phyloP scores from a whole-genome alignment of 1,284 basidiomycete genomes.

The Pseudozyma tsukubaensis region DNA sequence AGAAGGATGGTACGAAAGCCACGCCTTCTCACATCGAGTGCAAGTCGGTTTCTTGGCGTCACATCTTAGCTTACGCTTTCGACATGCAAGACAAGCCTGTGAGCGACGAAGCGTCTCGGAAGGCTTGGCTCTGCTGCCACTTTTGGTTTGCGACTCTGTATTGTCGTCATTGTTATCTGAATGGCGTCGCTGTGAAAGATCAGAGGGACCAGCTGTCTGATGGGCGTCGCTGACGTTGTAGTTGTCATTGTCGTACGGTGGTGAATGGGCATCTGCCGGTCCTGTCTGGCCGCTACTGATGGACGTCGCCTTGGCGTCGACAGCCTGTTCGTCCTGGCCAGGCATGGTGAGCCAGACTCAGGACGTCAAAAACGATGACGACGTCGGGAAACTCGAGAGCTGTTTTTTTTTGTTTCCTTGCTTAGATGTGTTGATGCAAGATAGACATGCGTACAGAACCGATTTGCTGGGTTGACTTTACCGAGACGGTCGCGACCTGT shows the following conservation, averaged over 20 bases:
- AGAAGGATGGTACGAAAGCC: constrained; percentile 25
- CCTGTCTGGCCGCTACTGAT: constrained; percentile 3
- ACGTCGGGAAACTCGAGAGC: too few species aligned
- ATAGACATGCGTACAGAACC: too few species aligned
- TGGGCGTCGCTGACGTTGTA: background rate
- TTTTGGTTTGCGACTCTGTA: background rate
- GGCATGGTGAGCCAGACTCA: constrained; percentile 4
- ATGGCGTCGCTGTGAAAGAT: background rate
- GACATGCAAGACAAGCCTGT: constrained; percentile 40
- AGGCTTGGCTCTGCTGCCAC: constrained; percentile 6
- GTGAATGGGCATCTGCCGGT: background rate
- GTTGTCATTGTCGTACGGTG: background rate
- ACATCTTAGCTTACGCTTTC: constrained; percentile 40
- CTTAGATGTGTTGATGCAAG: too few species aligned
- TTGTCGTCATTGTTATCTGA: constrained; percentile 14
- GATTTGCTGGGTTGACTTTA: too few species aligned
- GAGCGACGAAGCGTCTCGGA: constrained; percentile 35
- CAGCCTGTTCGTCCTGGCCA: constrained; percentile 3
- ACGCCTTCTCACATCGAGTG: constrained; percentile 38
- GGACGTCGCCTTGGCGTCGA: background rate
- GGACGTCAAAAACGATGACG: too few species aligned
- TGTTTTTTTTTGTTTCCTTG: too few species aligned
- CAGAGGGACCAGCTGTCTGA: background rate
- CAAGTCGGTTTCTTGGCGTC: constrained; percentile 43
- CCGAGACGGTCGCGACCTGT: too few species aligned